These are phyloP conservation scores for Komagataella mondaviorum DNA, from an alignment of 805 yeast genomes.

Conservation along the genomic window DNA sequence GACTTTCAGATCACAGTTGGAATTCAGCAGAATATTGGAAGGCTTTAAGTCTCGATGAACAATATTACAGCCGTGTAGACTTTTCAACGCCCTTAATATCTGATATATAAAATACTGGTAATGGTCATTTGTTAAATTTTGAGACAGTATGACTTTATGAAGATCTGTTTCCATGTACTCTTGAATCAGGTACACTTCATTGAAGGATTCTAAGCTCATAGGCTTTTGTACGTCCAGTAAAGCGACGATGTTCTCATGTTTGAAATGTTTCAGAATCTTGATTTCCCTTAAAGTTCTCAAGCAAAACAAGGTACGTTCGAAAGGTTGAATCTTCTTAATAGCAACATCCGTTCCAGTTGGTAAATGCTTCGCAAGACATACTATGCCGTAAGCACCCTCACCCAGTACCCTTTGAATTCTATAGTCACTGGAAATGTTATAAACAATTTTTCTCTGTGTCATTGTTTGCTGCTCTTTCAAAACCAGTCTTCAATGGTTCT, in stretches of 20 bases:
- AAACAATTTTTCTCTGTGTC: slow-evolving; percentile 32
- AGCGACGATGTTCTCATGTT: slow-evolving; percentile 62
- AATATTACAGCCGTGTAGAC: slow-evolving; percentile 60
- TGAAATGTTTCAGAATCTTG: slow-evolving; percentile 48
- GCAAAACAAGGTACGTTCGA: slow-evolving; percentile 50
- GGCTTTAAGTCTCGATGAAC: slow-evolving; percentile 73
- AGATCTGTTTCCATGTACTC: slow-evolving; percentile 71
- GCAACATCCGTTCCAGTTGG: slow-evolving; percentile 57
- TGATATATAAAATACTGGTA: slow-evolving; percentile 62
- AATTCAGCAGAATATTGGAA: slow-evolving; percentile 51
- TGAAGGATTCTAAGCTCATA: slow-evolving; percentile 37
- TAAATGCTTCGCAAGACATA: slow-evolving; percentile 52
- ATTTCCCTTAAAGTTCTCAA: slow-evolving; percentile 62
- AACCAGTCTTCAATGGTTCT: not conserved
- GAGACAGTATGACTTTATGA: slow-evolving; percentile 45
- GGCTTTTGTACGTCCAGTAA: slow-evolving; percentile 60
- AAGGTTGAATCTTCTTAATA: slow-evolving; percentile 65
- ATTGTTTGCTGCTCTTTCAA: slow-evolving; percentile 2
- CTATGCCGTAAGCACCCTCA: slow-evolving; percentile 76
- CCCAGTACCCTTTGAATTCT: slow-evolving; percentile 51
- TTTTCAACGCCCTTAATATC: slow-evolving; percentile 53
- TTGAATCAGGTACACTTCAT: slow-evolving; percentile 64
- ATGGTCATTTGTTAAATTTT: slow-evolving; percentile 49
- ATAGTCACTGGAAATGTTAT: slow-evolving; percentile 51
- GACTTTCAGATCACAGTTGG: slow-evolving; percentile 61